These are phyloP conservation scores for Petasospora fabianii DNA, from an alignment of 1,139 yeast species.

Conservation along the genomic window DNA sequence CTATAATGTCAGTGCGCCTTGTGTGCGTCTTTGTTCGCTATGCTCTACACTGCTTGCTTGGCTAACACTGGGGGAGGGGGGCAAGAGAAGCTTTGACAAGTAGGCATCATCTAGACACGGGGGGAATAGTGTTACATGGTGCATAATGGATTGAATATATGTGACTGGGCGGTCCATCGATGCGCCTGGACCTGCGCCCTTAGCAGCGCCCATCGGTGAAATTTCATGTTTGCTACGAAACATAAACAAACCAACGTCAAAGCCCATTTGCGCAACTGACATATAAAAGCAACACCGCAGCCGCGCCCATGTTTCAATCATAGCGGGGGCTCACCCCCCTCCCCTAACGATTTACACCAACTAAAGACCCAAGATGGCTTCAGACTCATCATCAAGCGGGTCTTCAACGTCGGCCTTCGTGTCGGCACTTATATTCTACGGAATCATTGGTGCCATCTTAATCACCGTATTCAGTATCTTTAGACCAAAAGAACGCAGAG, in stretches of 20 bases:
- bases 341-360: background rate
- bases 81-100: too few species aligned
- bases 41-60: too few species aligned
- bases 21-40: too few species aligned
- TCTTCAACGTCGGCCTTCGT: conserved; percentile 50
- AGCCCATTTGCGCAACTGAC: conserved; percentile 3
- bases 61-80: too few species aligned
- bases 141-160: too few species aligned
- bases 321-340: background rate
- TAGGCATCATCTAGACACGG: too few species aligned
- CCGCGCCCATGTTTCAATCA: background rate
- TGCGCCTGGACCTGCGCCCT: background rate
- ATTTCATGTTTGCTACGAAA: conserved; percentile 11
- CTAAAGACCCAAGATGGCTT: conserved; percentile 4
- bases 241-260: conserved; percentile 7
- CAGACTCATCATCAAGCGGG: conserved; percentile 9
- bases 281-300: conserved; percentile 1
- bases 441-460: conserved; percentile 55
- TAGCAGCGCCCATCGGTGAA: conserved; percentile 4
- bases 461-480: conserved; percentile 54
- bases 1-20: too few species aligned
- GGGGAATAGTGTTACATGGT: too few species aligned
- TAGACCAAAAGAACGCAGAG: conserved; percentile 62
- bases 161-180: too few species aligned
- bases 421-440: conserved; percentile 51